Conservation (phyloP, 106 monocot species). For the Alisma plantagoaquatica region DNA sequence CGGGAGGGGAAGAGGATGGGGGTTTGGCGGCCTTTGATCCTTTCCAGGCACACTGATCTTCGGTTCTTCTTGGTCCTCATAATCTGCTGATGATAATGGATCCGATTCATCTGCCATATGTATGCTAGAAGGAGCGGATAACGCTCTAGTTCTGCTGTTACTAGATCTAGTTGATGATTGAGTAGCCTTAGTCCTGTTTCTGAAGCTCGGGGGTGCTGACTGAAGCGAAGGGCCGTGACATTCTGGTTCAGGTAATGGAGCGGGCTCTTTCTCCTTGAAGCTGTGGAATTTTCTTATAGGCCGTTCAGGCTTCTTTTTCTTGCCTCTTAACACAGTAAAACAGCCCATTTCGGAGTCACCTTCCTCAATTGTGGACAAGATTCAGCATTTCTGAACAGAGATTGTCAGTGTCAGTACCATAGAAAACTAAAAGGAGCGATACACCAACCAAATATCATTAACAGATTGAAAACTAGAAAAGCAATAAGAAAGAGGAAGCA, state of each 20-base stretch:
- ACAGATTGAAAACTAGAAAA: no score
- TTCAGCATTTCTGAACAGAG: no score
- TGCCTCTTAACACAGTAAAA: conserved; percentile 52
- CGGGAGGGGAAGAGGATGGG: conserved; percentile 77
- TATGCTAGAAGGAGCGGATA: conserved; percentile 87
- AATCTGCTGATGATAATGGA: conserved; percentile 27
- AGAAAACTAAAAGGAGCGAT: no score
- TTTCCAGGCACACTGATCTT: conserved; percentile 25
- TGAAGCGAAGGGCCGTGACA: conserved; percentile 39
- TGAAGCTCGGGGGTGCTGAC: conserved; percentile 96
- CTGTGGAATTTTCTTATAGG: conserved; percentile 15
- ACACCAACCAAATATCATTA: no score
- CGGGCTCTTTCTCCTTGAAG: conserved; percentile 16
- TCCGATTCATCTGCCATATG: conserved; percentile 36
- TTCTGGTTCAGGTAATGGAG: conserved; percentile 66
- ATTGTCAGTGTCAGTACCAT: no score
- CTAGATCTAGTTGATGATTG: conserved; percentile 17
- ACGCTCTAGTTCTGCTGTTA: conserved; percentile 46
- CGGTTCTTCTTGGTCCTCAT: conserved; percentile 51
- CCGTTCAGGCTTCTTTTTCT: conserved; percentile 50
- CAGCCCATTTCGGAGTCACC: conserved; percentile 49
- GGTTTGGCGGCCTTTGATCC: conserved; percentile 51
- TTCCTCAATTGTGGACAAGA: neutral
- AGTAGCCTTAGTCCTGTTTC: conserved; percentile 33
- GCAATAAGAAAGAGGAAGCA: no score